Conservation (phyloP, 1,284 basidiomycete species). For the Fomitiporia mediterranea region DNA sequence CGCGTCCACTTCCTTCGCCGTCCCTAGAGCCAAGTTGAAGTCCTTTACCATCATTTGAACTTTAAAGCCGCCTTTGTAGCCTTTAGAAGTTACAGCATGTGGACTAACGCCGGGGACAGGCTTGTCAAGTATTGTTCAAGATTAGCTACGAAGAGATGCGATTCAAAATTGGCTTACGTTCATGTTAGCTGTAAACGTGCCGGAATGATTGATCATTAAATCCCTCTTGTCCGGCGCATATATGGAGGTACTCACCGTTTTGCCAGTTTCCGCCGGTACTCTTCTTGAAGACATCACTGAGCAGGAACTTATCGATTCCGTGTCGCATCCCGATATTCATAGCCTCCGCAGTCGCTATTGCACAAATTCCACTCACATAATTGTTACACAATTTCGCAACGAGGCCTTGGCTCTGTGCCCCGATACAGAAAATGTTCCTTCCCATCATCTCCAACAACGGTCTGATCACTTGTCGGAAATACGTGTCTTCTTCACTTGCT, state of each 20-base stretch:
- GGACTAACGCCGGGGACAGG: conserved; percentile 24
- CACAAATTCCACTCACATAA: conserved; percentile 22
- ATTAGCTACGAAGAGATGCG: neutral
- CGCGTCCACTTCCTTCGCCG: conserved; percentile 20
- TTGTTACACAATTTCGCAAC: conserved; percentile 23
- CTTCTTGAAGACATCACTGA: conserved; percentile 22
- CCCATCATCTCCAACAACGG: conserved; percentile 22
- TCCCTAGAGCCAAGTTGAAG: conserved; percentile 20
- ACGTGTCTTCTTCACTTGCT: conserved; percentile 6
- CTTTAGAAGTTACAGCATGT: conserved; percentile 21
- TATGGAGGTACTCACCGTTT: conserved; percentile 14
- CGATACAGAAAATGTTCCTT: conserved; percentile 19
- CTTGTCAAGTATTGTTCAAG: conserved; percentile 3
- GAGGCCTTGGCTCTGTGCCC: conserved; percentile 22
- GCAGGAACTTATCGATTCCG: conserved; percentile 21
- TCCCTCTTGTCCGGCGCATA: too few relatives aligned
- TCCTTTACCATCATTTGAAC: conserved; percentile 24
- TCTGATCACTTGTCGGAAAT: conserved; percentile 17
- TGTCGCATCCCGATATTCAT: conserved; percentile 25
- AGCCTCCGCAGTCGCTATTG: conserved; percentile 23
- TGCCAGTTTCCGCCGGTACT: conserved; percentile 23
- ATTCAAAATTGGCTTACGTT: conserved; percentile 8
- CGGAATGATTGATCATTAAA: neutral
- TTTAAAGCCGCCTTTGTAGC: conserved; percentile 24
- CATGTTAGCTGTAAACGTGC: conserved; percentile 9